These are phyloP conservation scores for Phaeomoniella chlamydospora DNA, from an alignment of 2,329 filamentous ascomycete species.

Conservation along the genomic window DNA sequence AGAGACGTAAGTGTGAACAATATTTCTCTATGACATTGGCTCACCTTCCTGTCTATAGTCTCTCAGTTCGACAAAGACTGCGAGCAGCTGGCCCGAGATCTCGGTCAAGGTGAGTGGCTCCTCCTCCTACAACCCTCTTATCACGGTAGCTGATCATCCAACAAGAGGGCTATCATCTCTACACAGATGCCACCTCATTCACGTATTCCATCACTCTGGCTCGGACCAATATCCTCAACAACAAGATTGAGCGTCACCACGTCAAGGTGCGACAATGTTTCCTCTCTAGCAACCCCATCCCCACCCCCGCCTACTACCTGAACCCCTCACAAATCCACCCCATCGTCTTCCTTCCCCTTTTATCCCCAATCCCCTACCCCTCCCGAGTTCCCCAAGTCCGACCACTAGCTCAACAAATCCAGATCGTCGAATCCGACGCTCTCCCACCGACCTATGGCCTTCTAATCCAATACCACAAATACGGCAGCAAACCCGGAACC, in stretches of 20 bases:
- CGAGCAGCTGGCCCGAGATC: neutral
- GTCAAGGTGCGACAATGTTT: slow-evolving; percentile 37
- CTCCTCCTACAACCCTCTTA: neutral
- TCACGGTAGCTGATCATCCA: neutral
- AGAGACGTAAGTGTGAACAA: slow-evolving; percentile 12
- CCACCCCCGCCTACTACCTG: slow-evolving; percentile 2
- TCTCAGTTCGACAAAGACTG: neutral
- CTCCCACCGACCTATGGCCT: slow-evolving; percentile 47
- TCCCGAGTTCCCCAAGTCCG: slow-evolving; percentile 9
- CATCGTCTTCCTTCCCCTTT: slow-evolving; percentile 5
- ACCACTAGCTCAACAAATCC: slow-evolving; percentile 10
- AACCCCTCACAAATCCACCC: slow-evolving; percentile 4
- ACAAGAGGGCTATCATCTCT: slow-evolving; percentile 48
- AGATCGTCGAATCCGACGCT: slow-evolving; percentile 55
- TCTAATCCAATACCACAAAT: slow-evolving; percentile 32
- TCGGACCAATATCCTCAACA: slow-evolving; percentile 32
- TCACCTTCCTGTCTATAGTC: neutral
- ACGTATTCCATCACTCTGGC: slow-evolving; percentile 48
- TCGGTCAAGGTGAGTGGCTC: neutral
- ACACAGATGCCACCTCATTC: slow-evolving; percentile 48
- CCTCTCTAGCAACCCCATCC: slow-evolving; percentile 1
- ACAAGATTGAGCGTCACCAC: slow-evolving; percentile 37
- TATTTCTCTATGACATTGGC: neutral
- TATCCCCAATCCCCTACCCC: slow-evolving; percentile 5
- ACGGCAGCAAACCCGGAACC: slow-evolving; percentile 13